Conservation (phyloP, 139 green algal species). For the Yamagishiella unicocca region DNA sequence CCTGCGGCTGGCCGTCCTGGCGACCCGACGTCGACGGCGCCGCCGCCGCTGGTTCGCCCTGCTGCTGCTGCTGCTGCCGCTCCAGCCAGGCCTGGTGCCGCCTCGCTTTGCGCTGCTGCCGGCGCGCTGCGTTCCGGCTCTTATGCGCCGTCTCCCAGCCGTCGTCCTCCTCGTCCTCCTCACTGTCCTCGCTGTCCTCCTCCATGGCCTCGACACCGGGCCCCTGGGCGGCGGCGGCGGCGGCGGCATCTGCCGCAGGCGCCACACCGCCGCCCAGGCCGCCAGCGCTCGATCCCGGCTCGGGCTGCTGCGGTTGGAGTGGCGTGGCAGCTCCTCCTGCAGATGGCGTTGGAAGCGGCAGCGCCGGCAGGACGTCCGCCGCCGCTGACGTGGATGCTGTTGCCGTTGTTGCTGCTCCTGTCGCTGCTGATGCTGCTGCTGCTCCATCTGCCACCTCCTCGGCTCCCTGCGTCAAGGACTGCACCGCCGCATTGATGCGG, state of each 20-base stretch:
- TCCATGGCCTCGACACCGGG: background rate
- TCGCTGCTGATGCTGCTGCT: background rate
- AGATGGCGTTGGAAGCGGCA: conserved; percentile 13
- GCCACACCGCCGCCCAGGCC: background rate
- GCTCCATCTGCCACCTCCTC: background rate
- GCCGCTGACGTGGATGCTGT: background rate
- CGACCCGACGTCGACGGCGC: background rate
- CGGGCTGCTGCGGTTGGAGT: background rate
- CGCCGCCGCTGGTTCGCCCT: background rate
- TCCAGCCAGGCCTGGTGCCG: conserved; percentile 42
- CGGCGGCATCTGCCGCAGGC: background rate
- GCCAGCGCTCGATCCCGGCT: background rate
- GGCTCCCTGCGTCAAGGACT: conserved; percentile 13
- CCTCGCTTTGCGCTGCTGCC: conserved; percentile 39
- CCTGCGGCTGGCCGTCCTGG: background rate
- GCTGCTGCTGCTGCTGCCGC: background rate
- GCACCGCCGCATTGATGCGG: conserved; percentile 38
- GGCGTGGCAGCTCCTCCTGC: background rate
- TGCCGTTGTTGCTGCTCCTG: background rate
- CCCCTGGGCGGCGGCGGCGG: background rate
- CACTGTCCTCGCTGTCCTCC: background rate
- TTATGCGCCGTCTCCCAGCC: conserved; percentile 49
- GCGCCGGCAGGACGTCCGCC: background rate
- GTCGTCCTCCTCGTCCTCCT: conserved; percentile 54
- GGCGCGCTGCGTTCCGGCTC: conserved; percentile 51